Base-by-base conservation (phyloP, 1,284 basidiomycete genomes). In the Schizophyllum amplum region DNA sequence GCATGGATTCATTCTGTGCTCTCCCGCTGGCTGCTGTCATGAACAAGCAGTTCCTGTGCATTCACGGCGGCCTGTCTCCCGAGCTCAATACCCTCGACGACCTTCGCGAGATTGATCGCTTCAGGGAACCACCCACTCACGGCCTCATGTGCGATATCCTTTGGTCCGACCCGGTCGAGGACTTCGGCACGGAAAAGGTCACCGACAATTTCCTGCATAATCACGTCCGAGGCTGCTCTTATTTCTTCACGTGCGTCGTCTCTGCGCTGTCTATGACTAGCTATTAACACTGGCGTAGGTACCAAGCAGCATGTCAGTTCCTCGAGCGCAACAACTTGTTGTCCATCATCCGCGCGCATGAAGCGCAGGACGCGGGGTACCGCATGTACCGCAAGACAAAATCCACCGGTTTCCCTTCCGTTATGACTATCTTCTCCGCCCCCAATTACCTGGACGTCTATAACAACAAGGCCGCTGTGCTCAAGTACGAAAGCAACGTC, bases 321-420 rank as follows among this genome's bases (percentile, higher is more conserved):
- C 76, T 97, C 52, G 94, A 97, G 71, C 81, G 94, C 55, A 97
- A 97, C 73, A 93, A 93, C 65, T 78, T 97, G 20, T 77, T 97
- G n/a, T 94, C 92, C 0, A 94, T 97, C 70, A 96, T 97, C 61
- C 84, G 94, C 55, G 94, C 94, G 1, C 94, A 97, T 67, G 94
- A 97, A 69, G 94, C 94, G 17, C 94, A 97, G 71, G 94, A 97
- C 73, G 92, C 94, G 23, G 94, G 94, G 82, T 95, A 94, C 70
- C 90, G 94, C 58, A 97, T 97, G 94, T 97, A 97, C 71, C 88
- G 92, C 65, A 97, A 97, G 75, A 96, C 94, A 17, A 91, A 94
- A 71, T 91, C 90, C 51, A 97, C 94, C 0, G 94, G 86, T 2
- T 88, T 88, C 72, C 94, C 94, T 3, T 94, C 93, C 11, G 92